A percentile compares a stretch with the other conserved stretches of the same genome.
phyloP scores from a whole-genome alignment of 169 alveolate genomes.

The Cytauxzoon felis region DNA sequence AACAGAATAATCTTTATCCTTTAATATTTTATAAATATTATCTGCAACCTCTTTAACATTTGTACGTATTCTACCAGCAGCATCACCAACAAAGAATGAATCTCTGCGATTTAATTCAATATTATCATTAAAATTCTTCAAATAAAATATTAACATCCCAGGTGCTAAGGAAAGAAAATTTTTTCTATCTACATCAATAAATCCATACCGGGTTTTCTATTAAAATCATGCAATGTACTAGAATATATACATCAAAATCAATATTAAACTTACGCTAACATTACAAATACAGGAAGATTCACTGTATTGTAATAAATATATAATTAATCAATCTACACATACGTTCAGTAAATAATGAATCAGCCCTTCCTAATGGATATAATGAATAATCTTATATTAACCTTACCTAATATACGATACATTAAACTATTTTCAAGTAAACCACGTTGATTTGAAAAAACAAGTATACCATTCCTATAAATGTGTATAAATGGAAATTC shows the following conservation, averaged over 20 bases:
- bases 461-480: conserved; percentile 33
- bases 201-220: conserved; percentile 51
- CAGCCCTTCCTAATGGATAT: conserved; percentile 11
- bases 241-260: neutral
- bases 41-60: conserved; percentile 32
- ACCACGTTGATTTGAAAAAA: conserved; percentile 55
- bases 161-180: conserved; percentile 4
- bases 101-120: conserved; percentile 35
- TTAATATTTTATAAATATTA: conserved; percentile 49
- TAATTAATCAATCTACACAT: conserved; percentile 30
- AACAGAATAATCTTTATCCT: conserved; percentile 39
- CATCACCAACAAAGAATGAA: conserved; percentile 73
- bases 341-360: conserved; percentile 47
- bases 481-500: neutral
- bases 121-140: conserved; percentile 42
- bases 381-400: neutral
- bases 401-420: conserved; percentile 35
- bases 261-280: conserved; percentile 20
- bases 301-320: conserved; percentile 7
- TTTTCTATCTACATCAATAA: neutral
- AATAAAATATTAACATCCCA: conserved; percentile 71
- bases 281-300: conserved; percentile 45
- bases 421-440: conserved; percentile 19
- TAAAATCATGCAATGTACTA: conserved; percentile 35
- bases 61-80: conserved; percentile 65